phyloP scores from a whole-genome alignment of 2,329 filamentous ascomycete species.

The Gyromitra esculenta region DNA sequence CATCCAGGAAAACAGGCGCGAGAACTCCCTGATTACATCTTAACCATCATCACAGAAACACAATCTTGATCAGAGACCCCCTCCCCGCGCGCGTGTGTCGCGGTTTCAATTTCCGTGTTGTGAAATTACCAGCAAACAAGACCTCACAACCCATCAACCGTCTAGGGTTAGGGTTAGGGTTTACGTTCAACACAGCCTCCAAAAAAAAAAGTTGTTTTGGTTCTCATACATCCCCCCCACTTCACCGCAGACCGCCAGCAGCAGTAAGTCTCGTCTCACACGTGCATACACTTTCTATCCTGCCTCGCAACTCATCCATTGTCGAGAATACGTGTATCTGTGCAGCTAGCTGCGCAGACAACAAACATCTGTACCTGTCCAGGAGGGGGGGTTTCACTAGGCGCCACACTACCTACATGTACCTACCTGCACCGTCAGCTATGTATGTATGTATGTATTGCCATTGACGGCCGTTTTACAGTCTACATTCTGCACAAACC shows the following conservation, averaged over 20 bases:
- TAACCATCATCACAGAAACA: background rate
- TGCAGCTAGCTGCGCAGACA: background rate
- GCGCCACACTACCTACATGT: background rate
- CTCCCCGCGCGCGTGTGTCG: no score
- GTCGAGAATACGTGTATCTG: background rate
- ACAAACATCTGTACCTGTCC: background rate
- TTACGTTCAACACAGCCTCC: background rate
- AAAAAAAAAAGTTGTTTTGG: background rate
- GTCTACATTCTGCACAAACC: background rate
- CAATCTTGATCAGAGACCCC: background rate
- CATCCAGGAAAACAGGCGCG: background rate
- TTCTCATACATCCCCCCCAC: background rate
- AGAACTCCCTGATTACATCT: background rate
- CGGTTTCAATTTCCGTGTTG: slow-evolving; percentile 5
- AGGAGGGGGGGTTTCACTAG: background rate
- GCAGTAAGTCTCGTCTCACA: background rate
- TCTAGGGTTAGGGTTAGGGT: background rate
- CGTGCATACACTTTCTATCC: background rate
- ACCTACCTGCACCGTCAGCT: background rate
- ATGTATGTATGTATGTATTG: no score
- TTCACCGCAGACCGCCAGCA: background rate
- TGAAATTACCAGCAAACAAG: background rate
- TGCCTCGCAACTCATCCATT: background rate
- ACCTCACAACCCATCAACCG: no score
- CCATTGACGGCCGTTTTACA: background rate